Evolutionary conservation across 1,284 basidiomycete species (phyloP).

Genomic region (Moesziomyces sp.): DNA sequence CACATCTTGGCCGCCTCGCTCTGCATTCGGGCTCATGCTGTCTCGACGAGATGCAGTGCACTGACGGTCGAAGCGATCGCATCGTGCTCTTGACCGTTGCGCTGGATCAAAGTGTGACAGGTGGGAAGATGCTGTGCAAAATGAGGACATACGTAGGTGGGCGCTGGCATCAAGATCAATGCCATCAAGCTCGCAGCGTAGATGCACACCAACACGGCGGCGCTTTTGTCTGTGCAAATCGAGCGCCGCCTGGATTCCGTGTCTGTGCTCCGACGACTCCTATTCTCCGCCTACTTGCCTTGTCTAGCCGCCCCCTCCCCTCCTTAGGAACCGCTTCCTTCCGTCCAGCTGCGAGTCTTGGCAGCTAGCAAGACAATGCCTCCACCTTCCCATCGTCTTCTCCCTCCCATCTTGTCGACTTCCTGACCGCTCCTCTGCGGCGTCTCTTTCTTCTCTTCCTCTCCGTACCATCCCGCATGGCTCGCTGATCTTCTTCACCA

Average conservation of each 20-base stretch:
- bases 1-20: not conserved
- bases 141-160: no score
- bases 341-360: not conserved
- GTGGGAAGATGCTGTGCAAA: no score
- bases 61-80: no score
- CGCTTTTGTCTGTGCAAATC: not conserved
- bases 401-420: not conserved
- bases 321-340: no score
- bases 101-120: no score
- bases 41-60: no score
- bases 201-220: not conserved
- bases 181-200: not conserved
- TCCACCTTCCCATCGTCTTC: not conserved
- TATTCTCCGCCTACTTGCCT: constrained; percentile 19
- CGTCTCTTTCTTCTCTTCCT: not conserved
- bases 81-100: no score
- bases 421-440: not conserved
- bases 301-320: not conserved
- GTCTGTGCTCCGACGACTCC: constrained; percentile 11
- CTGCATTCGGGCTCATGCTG: not conserved
- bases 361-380: not conserved
- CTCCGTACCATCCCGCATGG: not conserved
- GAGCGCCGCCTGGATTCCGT: not conserved
- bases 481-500: not conserved
- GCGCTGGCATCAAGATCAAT: no score